Evolutionary conservation across 164 flowering plant genomes (phyloP), one percentile per base, ranked within the genome.

Genomic region (Stephania japonica): DNA sequence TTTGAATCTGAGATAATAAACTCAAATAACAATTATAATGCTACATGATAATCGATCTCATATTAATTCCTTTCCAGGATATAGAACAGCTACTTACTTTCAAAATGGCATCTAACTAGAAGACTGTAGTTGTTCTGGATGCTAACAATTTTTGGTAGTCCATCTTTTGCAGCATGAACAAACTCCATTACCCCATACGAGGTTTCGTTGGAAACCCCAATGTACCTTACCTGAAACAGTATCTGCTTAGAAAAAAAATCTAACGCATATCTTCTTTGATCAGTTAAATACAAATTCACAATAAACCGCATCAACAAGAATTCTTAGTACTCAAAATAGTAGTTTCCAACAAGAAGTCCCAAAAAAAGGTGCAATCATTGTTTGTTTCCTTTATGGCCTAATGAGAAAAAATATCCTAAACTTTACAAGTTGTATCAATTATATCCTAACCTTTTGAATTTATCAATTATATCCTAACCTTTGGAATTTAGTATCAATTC

Each of bases 111-210:
- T 77, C 98, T 82, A 69, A 80, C 83, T 25, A 92, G 79, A 70
- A 92, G 75, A 79, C 92, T 94, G 78, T 94, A 92, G 85, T 82
- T 87, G 76, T 94, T 94, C 75, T 92, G 98, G 80, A 94, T 92
- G 80, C 98, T 94, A 77, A 94, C 94, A 49, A 94, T 92, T 85
- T 94, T 92, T 66, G 97, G 98, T 16, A 92, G 78, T 69, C 98
- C 95, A 81, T 81, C 90, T 84, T 90, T 88, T 25, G 97, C 93
- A 64, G 97, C 91, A 82, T 91, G 97, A 75, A 91, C 91, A 83
- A 94, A 92, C 80, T 90, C 97, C 98, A 92, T 94, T 61, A 94
- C 98, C 67, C 97, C 95, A 82, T 90, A 91, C 16, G 97, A 92
- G 76, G 97, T 92, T 86, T 94, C 98, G 81, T 94, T 94, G 5